Evolutionary conservation across 305 asterid species (phyloP), one percentile per base, ranked within the genome.

Genomic region (Fraxinus ornus): DNA sequence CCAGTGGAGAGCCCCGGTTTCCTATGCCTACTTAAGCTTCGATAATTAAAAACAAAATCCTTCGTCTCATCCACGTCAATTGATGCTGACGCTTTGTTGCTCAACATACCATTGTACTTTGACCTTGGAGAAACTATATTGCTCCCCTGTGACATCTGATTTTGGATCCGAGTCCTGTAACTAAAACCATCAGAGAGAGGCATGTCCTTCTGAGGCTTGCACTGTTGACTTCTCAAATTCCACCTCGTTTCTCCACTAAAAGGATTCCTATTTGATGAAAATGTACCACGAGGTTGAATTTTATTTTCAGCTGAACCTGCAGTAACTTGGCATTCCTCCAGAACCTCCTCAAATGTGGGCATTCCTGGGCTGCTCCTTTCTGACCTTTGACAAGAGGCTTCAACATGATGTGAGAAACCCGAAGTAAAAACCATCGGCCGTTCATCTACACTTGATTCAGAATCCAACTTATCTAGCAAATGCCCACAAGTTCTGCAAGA

Each of bases 401-500:
- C 88, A 17, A 80, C 84, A 79, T 85, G 78, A 81, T 82, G 80
- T 19, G 86, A 72, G 68, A 76, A 71, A 21, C 90, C 87, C 9
- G 89, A 84, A 28, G 78, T 80, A 77, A 82, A 83, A 75, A 80
- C 30, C 1, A 83, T 77, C 6, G 88, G 86, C 21, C 81, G 86
- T 30, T 88, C 85, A 66, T 80, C 84, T 77, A 57, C 21, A 77
- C 79, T 60, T 13, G 81, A 75, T 82, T 79, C 79, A 32, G 83
- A 82, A 21, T 83, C 89, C 79, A 73, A 47, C 60, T 84, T 78
- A 84, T 89, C 91, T 62, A 86, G 47, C 82, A 78, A 76, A 77
- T 82, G 80, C 83, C 97, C 97, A 86, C 97, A 93, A 71, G 90
- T 90, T 88, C 80, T 80, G 87, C 95, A 92, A 52, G 94, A 79